These are phyloP conservation scores for Hordeum vulgare DNA, from an alignment of 176 grass and related monocot genomes.

Conservation along the genomic window DNA sequence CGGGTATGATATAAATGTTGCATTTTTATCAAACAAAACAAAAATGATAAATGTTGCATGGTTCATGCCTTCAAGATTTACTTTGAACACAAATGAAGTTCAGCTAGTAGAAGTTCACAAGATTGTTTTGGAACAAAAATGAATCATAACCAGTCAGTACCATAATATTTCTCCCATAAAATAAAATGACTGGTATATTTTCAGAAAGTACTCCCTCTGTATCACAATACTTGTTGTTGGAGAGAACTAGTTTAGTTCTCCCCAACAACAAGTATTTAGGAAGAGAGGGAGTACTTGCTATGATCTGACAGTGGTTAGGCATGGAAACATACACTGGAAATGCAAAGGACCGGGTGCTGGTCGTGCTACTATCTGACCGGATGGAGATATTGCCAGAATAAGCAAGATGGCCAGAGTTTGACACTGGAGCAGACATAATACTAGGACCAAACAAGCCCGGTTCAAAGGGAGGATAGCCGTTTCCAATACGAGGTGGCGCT, in stretches of 20 bases:
- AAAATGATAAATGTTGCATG: background rate
- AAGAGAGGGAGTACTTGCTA: background rate
- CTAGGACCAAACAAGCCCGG: constrained; percentile 20
- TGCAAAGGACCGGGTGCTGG: constrained; percentile 77
- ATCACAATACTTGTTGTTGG: too few relatives aligned
- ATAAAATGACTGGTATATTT: background rate
- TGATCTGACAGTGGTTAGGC: background rate
- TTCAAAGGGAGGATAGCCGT: constrained; percentile 9
- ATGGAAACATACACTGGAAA: constrained; percentile 72
- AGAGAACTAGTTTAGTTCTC: too few relatives aligned
- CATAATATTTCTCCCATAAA: background rate
- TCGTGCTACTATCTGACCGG: constrained; percentile 82
- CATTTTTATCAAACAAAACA: too few relatives aligned
- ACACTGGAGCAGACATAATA: constrained; percentile 35
- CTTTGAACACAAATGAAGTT: too few relatives aligned
- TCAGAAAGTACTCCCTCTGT: background rate
- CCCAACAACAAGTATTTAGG: too few relatives aligned
- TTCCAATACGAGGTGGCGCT: background rate
- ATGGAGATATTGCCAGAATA: constrained; percentile 68
- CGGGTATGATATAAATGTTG: background rate
- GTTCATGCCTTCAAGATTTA: too few relatives aligned
- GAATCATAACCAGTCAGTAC: background rate
- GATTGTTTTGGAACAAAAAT: background rate
- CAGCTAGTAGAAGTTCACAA: background rate
- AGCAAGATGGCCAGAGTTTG: constrained; percentile 46